Conservation (phyloP, 148 eudicot genomes). For the Diospyros kaki region DNA sequence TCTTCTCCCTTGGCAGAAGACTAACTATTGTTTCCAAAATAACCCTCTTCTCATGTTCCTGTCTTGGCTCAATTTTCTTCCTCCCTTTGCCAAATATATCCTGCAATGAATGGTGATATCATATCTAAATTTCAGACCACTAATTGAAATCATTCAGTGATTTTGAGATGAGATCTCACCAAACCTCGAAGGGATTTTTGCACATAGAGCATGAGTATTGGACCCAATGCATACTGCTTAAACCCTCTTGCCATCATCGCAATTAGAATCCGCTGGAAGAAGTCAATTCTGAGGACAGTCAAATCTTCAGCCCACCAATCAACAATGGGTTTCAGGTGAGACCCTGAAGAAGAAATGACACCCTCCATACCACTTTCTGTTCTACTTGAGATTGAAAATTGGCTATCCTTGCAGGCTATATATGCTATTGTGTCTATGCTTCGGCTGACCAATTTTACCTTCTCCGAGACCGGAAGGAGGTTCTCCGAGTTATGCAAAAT, state of each 20-base stretch:
- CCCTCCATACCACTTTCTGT: slow-evolving; percentile 33
- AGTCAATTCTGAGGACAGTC: slow-evolving; percentile 60
- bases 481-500: slow-evolving; percentile 56
- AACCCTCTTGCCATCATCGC: slow-evolving; percentile 87
- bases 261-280: slow-evolving; percentile 71
- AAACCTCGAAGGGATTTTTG: slow-evolving; percentile 84
- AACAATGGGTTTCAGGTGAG: slow-evolving; percentile 45
- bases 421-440: slow-evolving; percentile 77
- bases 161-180: slow-evolving; percentile 55
- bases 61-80: slow-evolving; percentile 71
- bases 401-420: slow-evolving; percentile 62
- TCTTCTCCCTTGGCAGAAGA: slow-evolving; percentile 78
- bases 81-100: slow-evolving; percentile 67
- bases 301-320: slow-evolving; percentile 99
- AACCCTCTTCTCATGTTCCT: slow-evolving; percentile 83
- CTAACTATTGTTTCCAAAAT: slow-evolving; percentile 85
- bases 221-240: slow-evolving; percentile 74
- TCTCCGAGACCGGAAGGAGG: slow-evolving; percentile 61
- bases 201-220: slow-evolving; percentile 83
- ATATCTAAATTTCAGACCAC: neutral
- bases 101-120: slow-evolving; percentile 27
- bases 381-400: slow-evolving; percentile 23
- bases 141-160: neutral
- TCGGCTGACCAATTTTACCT: slow-evolving; percentile 70
- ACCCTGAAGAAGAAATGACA: slow-evolving; percentile 23